Percentiles rank a stretch among this genome's conserved stretches.
phyloP scores from a whole-genome alignment of 1,284 basidiomycete species.

The Ganoderma lingzhi region DNA sequence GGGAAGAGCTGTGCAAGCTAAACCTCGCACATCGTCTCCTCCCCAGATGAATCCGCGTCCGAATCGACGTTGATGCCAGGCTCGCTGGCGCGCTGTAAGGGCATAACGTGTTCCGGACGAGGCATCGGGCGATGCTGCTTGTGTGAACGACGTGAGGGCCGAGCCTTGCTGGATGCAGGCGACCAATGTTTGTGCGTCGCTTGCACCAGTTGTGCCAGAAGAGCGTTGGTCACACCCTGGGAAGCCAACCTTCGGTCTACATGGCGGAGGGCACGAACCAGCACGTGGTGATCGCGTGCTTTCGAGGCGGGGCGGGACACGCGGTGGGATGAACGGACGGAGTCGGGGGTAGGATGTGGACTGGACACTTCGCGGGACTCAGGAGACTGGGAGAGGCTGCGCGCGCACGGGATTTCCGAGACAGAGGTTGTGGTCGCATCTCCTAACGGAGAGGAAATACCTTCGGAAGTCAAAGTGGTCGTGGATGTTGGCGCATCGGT shows the following conservation, averaged over 20 bases:
- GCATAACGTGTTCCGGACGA: neutral
- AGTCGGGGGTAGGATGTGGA: neutral
- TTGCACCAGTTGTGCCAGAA: neutral
- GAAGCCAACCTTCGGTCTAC: neutral
- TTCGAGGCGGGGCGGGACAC: neutral
- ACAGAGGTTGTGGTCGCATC: no score
- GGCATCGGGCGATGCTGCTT: neutral
- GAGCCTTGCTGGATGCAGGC: neutral
- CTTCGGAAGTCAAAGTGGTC: no score
- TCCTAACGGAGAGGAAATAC: no score
- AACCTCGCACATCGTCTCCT: neutral
- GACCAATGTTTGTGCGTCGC: neutral
- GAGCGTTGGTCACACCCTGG: neutral
- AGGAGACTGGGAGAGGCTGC: no score
- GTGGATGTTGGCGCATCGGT: no score
- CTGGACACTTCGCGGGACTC: no score
- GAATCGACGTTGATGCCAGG: neutral
- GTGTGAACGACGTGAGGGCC: neutral
- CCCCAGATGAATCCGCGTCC: neutral
- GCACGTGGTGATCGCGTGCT: no score
- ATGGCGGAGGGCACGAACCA: neutral
- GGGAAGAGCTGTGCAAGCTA: neutral
- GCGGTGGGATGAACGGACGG: neutral
- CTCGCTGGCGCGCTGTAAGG: neutral
- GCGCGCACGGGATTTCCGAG: no score